Base-by-base conservation (phyloP, 1,139 yeast genomes). In the Pneumocystis murina region DNA sequence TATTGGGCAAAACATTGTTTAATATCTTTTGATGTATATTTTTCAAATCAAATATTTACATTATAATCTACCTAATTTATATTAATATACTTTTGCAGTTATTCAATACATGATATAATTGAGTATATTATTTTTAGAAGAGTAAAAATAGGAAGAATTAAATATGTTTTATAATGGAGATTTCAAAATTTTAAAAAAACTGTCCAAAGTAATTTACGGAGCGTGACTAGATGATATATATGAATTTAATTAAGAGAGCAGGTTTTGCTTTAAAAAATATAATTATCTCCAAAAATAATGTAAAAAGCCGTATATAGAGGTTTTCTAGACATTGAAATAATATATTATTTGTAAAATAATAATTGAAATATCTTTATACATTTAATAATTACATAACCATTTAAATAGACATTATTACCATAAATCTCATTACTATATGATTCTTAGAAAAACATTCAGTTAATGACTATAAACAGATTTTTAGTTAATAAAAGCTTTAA, bases 21-120 rank as follows among this genome's bases (percentile, higher is more conserved):
- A 94, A 78, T 88, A 92, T 24, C 98, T 98, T 39, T 90, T 92
- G 78, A 82, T 95, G 1, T 92, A 92, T 73, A 81, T 92, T 4
- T 74, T 92, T 67, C 98, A 92, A 72, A 80, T 95, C 1, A 80
- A 97, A 68, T 92, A 84, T 73, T 77, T 91, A 67, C 82, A 90
- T 3, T 80, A 85, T 62, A 82, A 84, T 67, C 84, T 84, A 39
- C 76, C 85, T 38, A 75, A 80, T 4, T 75, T 92, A 66, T 87
- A 94, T 0, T 66, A 69, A 59, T 54, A 70, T 36, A 74, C 74
- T 57, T 67, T 74, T 6, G 70, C 72, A 2, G 72, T 73, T 0
- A 76, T 17, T 71, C 83, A 2, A 71, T 75, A 4, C 74, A 79
- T 2, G 76, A 86, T 69, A 74, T 80, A 64, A 69, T 73, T 6